Percentiles rank a stretch among this genome's conserved stretches.
These are phyloP conservation scores for Fusarium buxicola DNA, from an alignment of 2,329 filamentous ascomycete genomes.

Conservation along the genomic window DNA sequence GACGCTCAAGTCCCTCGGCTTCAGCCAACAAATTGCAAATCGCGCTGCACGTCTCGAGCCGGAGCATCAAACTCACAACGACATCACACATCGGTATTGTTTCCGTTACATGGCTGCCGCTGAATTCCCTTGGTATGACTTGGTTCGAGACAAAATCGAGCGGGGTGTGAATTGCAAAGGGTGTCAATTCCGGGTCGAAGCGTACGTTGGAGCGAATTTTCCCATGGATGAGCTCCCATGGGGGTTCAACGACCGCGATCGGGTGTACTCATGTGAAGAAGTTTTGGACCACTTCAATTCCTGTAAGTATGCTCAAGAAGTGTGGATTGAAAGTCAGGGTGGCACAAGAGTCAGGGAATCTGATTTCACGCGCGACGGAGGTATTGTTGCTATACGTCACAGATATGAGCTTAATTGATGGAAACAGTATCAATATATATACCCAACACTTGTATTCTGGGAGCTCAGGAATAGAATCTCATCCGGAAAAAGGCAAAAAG, in stretches of 20 bases:
- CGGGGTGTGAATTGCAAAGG: constrained; percentile 21
- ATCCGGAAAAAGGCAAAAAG: too few relatives aligned
- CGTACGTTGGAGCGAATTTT: not conserved
- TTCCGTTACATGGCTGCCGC: constrained; percentile 22
- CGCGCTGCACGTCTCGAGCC: not conserved
- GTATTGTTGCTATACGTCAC: not conserved
- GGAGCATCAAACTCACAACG: not conserved
- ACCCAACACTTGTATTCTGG: too few relatives aligned
- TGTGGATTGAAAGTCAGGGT: constrained; percentile 5
- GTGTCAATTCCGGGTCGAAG: constrained; percentile 22
- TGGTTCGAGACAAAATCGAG: not conserved
- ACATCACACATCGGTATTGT: constrained; percentile 7
- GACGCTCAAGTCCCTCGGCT: not conserved
- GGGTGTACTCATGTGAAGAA: constrained; percentile 3
- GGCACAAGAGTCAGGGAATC: not conserved
- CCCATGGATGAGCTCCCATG: not conserved
- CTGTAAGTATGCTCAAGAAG: constrained; percentile 3
- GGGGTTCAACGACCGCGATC: constrained; percentile 22
- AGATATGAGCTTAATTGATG: constrained; percentile 9
- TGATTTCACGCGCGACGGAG: constrained; percentile 2
- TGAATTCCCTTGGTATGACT: constrained; percentile 15
- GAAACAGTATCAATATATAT: too few relatives aligned
- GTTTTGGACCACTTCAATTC: constrained; percentile 13
- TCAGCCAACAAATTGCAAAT: not conserved
- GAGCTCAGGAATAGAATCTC: too few relatives aligned